Evolutionary conservation across 805 yeast genomes (phyloP), one percentile per base, ranked within the genome.

Genomic region (Komagataella phaffii): DNA sequence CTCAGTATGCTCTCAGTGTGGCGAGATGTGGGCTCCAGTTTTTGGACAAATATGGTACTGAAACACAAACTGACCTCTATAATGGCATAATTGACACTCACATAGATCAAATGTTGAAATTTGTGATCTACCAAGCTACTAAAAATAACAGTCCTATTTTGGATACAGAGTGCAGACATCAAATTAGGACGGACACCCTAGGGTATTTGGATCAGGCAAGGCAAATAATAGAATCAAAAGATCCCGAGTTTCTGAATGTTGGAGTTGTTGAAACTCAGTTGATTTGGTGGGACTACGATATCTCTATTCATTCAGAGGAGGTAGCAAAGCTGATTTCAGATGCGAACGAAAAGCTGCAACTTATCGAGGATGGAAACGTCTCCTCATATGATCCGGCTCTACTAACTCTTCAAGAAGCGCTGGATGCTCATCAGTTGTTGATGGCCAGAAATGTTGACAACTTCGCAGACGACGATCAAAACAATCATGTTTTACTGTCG

Each of bases 401-500:
- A 18, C 62, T 75, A 7, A 77, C 76, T 40, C 88, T 95, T 90
- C 81, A 81, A 51, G 85, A 82, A 49, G 79, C 86, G 0, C 71
- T 81, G 52, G 83, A 77, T 44, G 64, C 75, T 36, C 91, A 87
- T 58, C 69, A 69, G 51, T 68, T 68, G 14, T 81, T 77, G 57
- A 71, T 83, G 57, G 75, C 73, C 6, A 75, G 79, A 55, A 62
- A 61, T 36, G 52, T 59, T 1, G 62, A 62, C 18, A 76, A 73
- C 51, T 75, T 69, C 14, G 76, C 73, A 49, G 77, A 73, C 47
- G 80, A 77, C 49, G 78, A 74, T 51, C 88, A 88, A 63, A 79
- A 83, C 57, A 76, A 83, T 54, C 87, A 89, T 60, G 81, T 91
- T 56, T 66, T 89, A 46, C 69, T 80, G 52, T 85, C 96, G 0